Evolutionary conservation across 1,139 yeast species (phyloP).

Genomic region (Pneumocystis murina): DNA sequence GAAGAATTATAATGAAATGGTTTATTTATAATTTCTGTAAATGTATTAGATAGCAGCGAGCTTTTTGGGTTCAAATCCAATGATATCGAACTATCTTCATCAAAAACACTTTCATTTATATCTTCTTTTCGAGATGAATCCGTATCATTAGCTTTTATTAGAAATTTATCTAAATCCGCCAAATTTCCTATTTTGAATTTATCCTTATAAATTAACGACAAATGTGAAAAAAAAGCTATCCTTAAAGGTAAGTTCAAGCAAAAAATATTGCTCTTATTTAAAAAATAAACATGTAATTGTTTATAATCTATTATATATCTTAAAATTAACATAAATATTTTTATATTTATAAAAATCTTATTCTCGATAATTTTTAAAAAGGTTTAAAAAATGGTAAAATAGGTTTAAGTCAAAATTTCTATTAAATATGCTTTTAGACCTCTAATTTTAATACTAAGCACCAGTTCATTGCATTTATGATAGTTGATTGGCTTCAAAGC

Average conservation of each 20-base stretch:
- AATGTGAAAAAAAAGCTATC: background rate
- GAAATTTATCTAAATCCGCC: background rate
- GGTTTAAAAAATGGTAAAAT: background rate
- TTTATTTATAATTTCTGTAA: background rate
- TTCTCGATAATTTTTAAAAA: background rate
- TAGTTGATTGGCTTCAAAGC: slow-evolving; percentile 54
- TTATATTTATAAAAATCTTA: too few relatives aligned
- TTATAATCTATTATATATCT: background rate
- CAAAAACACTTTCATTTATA: too few relatives aligned
- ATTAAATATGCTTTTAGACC: background rate
- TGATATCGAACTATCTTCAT: too few relatives aligned
- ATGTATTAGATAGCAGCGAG: background rate
- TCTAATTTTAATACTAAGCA: background rate
- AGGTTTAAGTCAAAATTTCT: background rate
- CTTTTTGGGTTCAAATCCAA: background rate
- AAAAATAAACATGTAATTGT: background rate
- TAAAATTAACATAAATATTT: background rate
- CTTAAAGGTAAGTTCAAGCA: background rate
- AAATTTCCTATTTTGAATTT: background rate
- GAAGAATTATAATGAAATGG: background rate
- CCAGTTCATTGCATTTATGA: slow-evolving; percentile 43
- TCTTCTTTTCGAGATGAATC: background rate
- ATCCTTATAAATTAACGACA: background rate
- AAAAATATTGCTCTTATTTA: background rate
- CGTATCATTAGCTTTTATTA: background rate